Base-by-base conservation (phyloP, 2,329 filamentous ascomycete genomes). In the Plenodomus lindquistii region DNA sequence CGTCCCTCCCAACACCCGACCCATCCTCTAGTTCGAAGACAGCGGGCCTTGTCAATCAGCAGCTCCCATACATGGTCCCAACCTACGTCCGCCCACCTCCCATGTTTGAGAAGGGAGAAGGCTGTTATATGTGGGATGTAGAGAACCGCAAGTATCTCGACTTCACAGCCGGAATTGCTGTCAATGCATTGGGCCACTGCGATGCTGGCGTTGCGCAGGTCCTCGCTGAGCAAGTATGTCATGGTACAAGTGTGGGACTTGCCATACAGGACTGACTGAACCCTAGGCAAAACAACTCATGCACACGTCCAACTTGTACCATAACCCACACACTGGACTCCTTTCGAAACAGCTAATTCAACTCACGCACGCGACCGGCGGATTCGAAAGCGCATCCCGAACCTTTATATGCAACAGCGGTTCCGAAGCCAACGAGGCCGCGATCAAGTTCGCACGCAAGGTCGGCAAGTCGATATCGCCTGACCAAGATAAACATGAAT, bases 391-490 rank as follows among this genome's bases (percentile, higher is more conserved):
- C 66, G 91, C 88, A 16, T 79, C 82, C 17, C 84, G 89, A 47
- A 91, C 90, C 2, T 99, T 99, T 69, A 83, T 99, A 58, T 96
- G 91, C 79, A 99, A 99, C 77, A 97, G 92, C 3, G 94, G 94
- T 50, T 90, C 89, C 51, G 94, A 99, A 76, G 94, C 94, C 69
- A 99, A 99, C 73, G 94, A 99, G 77, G 94, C 93, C 1, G 94
- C 93, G 29, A 88, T 99, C 72, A 99, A 99, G 74, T 97, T 99
- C 66, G 89, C 93, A 17, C 85, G 94, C 62, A 99, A 99, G 75
- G 86, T 88, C 18, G 92, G 91, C 62, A 93, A 93, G 73, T 77
- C 84, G 9, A 64, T 86, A 21, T 87, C 91, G 55, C 84, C 88
- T 1, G 84, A 84, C 0, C 87, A 88, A 40, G 56, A 60, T 40